Conservation (phyloP, 2,329 filamentous ascomycete species). For the Sordariomycetes sp. region DNA sequence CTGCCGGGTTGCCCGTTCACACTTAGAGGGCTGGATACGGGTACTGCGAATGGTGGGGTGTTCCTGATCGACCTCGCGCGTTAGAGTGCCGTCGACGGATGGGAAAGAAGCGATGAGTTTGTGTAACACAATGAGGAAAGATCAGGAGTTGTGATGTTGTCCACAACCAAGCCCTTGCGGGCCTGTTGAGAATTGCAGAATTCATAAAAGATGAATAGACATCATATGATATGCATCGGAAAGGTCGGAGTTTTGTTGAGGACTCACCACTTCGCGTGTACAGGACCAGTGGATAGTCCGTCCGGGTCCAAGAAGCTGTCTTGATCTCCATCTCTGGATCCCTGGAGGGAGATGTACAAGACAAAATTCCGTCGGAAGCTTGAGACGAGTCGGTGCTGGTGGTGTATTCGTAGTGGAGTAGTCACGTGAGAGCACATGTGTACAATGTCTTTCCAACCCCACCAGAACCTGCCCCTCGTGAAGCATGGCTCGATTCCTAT, state of each 20-base stretch:
- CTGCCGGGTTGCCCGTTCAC: constrained; percentile 17
- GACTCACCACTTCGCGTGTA: neutral
- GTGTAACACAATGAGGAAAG: neutral
- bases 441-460: neutral
- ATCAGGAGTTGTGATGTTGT: constrained; percentile 1
- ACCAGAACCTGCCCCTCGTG: neutral
- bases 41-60: neutral
- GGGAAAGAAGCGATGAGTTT: neutral
- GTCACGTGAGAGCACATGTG: neutral
- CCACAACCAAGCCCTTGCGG: neutral
- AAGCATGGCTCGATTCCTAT: neutral
- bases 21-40: constrained; percentile 14
- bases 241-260: neutral
- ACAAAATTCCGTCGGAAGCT: neutral
- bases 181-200: constrained; percentile 7
- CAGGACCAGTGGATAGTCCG: neutral
- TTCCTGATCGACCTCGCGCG: neutral
- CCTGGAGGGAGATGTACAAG: neutral
- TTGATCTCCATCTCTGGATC: neutral
- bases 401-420: neutral
- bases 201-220: constrained; percentile 2
- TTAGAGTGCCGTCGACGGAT: neutral
- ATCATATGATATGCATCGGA: neutral
- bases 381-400: neutral
- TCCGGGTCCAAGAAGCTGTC: neutral